Evolutionary conservation across 768 basidiomycete genomes (phyloP), one percentile per base, ranked within the genome.

Genomic region (Pluteus cervinus): DNA sequence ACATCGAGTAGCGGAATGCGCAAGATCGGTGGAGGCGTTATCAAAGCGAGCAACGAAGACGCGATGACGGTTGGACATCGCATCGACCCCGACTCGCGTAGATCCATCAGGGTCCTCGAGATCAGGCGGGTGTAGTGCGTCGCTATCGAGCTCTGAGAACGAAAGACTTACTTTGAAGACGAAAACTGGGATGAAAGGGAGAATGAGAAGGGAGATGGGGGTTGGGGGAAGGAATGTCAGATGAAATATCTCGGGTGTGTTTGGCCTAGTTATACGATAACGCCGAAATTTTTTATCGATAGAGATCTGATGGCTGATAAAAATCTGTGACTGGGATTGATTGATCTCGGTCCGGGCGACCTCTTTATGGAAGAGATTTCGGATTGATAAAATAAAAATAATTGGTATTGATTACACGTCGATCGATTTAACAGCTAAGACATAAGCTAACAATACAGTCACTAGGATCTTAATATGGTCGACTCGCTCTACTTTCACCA

Each of bases 251-350:
- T 49, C 34, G 51, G 61, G 61, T 64, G 57, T 63, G 68, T 73
- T 73, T 73, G 68, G 65, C 56, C 71, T 72, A 71, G 68, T 77
- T 77, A 76, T 75, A 78, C 67, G 52, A 55, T 54, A 60, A 60
- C 55, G 61, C 51, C 62, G 67, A 73, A 73, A 73, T 60, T 64
- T 73, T 79, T 76, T 70, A 77, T 78, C 75, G 68, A 73, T 64
- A 59, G 61, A 56, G 61, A 64, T 75, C 61, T 70, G 68, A 75
- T 68, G 61, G 63, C 63, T 69, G 66, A 68, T 66, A 63, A 66
- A 66, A 56, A 47, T 52, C 53, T 57, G 53, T 65, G 65, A 72
- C 70, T 67, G 62, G n/a, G n/a, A n/a, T n/a, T n/a, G n/a, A n/a
- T n/a, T n/a, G n/a, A n/a, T n/a, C n/a, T n/a, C n/a, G n/a, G n/a